Base-by-base conservation (phyloP, 2,329 filamentous ascomycete genomes). In the Trichoderma citrinoviride region DNA sequence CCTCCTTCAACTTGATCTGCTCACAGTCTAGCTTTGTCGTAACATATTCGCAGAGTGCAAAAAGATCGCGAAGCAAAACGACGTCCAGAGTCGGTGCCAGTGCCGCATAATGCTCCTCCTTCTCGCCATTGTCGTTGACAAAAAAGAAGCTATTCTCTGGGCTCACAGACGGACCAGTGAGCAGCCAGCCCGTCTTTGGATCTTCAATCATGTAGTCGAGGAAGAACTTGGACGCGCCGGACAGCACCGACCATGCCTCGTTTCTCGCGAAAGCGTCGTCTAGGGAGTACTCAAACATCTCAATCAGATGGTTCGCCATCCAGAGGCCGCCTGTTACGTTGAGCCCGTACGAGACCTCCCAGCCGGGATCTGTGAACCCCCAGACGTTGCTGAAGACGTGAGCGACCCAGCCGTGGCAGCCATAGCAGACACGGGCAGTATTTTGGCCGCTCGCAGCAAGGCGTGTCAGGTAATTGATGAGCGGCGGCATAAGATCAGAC, bases 191-290 rank as follows among this genome's bases (percentile, higher is more conserved):
- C 1, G 64, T 64, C 21, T 62, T 50, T 1, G 60, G 60, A 56
- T 66, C 64, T 25, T 66, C 41, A 49, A 66, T 33, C 64, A 66
- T 66, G 43, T 66, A 66, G 29, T 66, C 50, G n/a, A 66, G 50
- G 21, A 55, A 66, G 49, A 64, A 66, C 29, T 66, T 52, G 6
- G 58, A 33, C 21, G 64, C 64, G 10, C 50, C 29, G 1, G 47
- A 19, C 14, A 66, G 46, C 1, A 66, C n/a, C 10, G 64, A 43
- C 37, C 62, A 64, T 15, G 52, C 29, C 3, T 41, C 23, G 17
- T 29, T 33, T 14, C 7, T 23, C 49, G 50, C 25, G 12, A 66
- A 33, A 7, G 15, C n/a, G 2, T 63, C 64, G n/a, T 66, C 64
- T 1, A 64, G 46, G 3, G 43, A 49, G 15, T 66, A 66, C 43